phyloP scores from a whole-genome alignment of 2,329 filamentous ascomycete genomes.

The Fusarium oligoseptatum region DNA sequence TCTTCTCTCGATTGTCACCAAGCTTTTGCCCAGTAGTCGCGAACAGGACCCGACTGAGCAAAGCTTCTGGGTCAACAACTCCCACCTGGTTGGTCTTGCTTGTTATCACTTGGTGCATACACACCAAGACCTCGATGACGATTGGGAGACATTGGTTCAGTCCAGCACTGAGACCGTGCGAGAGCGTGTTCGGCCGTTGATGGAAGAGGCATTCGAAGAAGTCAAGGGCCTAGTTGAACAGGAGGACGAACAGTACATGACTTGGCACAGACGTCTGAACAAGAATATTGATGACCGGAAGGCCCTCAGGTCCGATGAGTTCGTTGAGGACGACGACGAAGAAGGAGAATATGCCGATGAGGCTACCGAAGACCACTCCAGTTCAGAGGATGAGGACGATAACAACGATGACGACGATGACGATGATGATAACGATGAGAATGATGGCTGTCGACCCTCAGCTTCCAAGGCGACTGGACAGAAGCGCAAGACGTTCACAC shows the following conservation, averaged over 20 bases:
- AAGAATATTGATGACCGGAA: background rate
- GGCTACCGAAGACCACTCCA: too few species aligned
- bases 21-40: background rate
- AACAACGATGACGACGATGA: background rate
- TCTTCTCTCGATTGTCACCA: background rate
- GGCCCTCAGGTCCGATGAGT: background rate
- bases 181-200: background rate
- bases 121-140: background rate
- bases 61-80: background rate
- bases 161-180: background rate
- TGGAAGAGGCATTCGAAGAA: background rate
- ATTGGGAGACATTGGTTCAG: background rate
- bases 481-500: background rate
- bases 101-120: background rate
- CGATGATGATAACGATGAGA: background rate
- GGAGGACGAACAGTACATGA: background rate
- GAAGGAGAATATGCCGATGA: background rate
- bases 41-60: background rate
- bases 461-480: background rate
- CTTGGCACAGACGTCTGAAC: background rate
- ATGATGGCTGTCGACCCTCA: background rate
- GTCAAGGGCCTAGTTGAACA: background rate
- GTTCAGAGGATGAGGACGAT: background rate
- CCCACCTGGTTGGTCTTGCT: background rate
- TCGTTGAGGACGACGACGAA: background rate